These are phyloP conservation scores for Monosporascus sp. DNA, from an alignment of 2,329 filamentous ascomycete genomes.

Conservation along the genomic window DNA sequence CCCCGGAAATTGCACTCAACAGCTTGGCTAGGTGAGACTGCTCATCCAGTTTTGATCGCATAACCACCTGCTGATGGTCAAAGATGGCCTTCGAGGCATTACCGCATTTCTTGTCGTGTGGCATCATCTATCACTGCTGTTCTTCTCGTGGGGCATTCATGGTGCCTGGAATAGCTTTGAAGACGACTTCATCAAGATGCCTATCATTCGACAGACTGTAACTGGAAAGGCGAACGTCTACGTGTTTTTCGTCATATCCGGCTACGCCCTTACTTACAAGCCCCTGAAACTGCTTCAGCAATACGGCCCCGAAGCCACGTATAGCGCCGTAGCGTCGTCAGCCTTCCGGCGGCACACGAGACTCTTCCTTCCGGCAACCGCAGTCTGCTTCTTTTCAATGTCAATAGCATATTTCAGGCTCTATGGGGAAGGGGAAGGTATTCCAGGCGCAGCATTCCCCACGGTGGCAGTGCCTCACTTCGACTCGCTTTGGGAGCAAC, in stretches of 20 bases:
- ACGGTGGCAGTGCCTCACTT: conserved; percentile 12
- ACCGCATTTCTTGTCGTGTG: conserved; percentile 51
- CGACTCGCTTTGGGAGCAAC: conserved; percentile 13
- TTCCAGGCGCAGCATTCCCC: conserved; percentile 14
- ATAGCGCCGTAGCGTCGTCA: conserved; percentile 19
- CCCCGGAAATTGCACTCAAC: conserved; percentile 15
- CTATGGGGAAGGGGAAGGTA: conserved; percentile 8
- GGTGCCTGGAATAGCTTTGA: conserved; percentile 17
- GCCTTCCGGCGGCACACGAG: conserved; percentile 22
- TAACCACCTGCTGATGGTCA: neutral
- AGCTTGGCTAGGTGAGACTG: conserved; percentile 22
- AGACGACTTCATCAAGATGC: conserved; percentile 27
- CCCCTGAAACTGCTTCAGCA: conserved; percentile 25
- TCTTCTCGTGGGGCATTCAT: conserved; percentile 25
- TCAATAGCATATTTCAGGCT: conserved; percentile 14
- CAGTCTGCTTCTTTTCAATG: conserved; percentile 12
- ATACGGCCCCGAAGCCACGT: conserved; percentile 13
- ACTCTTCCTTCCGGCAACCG: conserved; percentile 21
- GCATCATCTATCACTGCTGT: conserved; percentile 34
- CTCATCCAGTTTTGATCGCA: neutral
- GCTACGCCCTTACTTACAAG: conserved; percentile 34
- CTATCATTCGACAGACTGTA: conserved; percentile 31
- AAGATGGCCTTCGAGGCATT: conserved; percentile 49
- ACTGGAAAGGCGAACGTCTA: conserved; percentile 33
- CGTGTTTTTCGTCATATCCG: conserved; percentile 38